Percentiles rank a stretch among this genome's conserved stretches.
phyloP scores from a whole-genome alignment of 257 asterid species.

The Parsonsia alboflavescens region DNA sequence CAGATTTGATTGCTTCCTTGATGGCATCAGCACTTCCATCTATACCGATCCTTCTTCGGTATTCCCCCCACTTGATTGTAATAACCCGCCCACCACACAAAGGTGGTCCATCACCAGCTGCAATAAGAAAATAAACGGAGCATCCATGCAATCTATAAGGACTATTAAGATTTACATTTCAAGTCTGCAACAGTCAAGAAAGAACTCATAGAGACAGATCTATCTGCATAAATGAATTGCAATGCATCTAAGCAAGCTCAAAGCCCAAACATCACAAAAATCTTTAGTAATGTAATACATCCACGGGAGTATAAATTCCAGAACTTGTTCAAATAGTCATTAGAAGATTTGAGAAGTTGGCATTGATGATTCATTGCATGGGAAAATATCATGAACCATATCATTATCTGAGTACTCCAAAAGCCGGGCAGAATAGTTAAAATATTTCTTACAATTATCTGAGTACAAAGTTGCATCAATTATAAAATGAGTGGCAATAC shows the following conservation, averaged over 20 bases:
- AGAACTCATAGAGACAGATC: background rate
- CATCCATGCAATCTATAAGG: background rate
- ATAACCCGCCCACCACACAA: conserved; percentile 71
- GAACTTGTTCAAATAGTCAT: too few relatives aligned
- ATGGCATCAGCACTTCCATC: conserved; percentile 76
- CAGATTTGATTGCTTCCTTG: conserved; percentile 74
- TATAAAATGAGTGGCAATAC: background rate
- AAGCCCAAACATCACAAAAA: background rate
- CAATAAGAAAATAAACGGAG: background rate
- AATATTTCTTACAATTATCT: background rate
- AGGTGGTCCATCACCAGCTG: conserved; percentile 63
- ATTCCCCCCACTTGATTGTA: conserved; percentile 67
- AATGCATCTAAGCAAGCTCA: background rate
- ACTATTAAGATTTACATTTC: background rate
- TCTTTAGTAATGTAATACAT: background rate
- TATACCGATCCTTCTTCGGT: conserved; percentile 66
- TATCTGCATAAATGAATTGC: background rate
- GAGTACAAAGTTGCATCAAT: background rate
- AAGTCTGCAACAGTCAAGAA: background rate
- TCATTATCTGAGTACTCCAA: too few relatives aligned
- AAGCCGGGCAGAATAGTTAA: background rate
- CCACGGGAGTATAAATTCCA: too few relatives aligned
- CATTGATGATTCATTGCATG: too few relatives aligned
- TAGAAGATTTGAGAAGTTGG: background rate
- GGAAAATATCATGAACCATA: too few relatives aligned